A percentile compares a stretch with the other conserved stretches of the same genome.
These are phyloP conservation scores for Effrenium voratum DNA, from an alignment of 73 alveolate species.

Conservation along the genomic window DNA sequence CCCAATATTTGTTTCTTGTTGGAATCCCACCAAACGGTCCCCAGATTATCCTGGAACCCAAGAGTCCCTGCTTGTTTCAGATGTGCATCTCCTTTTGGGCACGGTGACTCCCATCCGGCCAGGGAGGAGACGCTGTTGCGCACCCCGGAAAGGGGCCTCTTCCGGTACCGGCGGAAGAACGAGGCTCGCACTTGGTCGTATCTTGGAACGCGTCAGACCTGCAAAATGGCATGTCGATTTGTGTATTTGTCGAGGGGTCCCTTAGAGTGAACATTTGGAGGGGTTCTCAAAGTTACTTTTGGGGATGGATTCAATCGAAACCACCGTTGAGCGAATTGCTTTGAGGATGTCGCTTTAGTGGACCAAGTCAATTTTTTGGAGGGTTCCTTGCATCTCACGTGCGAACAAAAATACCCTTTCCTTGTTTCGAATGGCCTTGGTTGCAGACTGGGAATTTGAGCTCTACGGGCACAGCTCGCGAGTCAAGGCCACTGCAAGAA, in stretches of 20 bases:
- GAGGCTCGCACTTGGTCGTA: background rate
- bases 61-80: no score
- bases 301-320: background rate
- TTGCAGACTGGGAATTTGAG: no score
- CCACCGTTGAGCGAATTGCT: background rate
- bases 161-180: slow-evolving; percentile 31
- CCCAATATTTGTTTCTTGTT: no score
- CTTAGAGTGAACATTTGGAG: background rate
- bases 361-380: no score
- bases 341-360: background rate
- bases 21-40: no score
- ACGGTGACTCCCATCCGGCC: background rate
- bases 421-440: no score
- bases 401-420: no score
- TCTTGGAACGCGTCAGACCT: background rate
- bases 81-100: background rate
- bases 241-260: background rate
- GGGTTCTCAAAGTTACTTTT: background rate
- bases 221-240: background rate
- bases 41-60: no score
- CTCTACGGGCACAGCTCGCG: no score
- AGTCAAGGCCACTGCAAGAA: no score
- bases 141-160: slow-evolving; percentile 68
- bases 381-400: no score
- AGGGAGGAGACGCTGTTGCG: slow-evolving; percentile 52